Conservation (phyloP, 2,329 filamentous ascomycete species). For the Hymenoscyphus scutula region DNA sequence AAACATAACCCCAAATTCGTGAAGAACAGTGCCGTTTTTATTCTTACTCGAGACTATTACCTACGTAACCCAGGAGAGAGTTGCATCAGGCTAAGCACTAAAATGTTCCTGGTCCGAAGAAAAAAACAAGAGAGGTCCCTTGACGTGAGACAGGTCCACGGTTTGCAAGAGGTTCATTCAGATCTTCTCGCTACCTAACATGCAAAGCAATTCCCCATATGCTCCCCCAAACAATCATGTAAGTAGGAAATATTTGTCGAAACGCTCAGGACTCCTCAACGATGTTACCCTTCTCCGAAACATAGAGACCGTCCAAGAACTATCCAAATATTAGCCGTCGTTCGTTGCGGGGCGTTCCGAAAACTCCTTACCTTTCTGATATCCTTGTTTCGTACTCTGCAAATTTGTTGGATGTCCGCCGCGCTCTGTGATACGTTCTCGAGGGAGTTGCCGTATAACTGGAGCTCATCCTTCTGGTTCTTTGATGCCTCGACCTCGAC, state of each 20-base stretch:
- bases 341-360: background rate
- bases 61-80: background rate
- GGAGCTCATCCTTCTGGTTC: slow-evolving; percentile 96
- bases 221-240: slow-evolving; percentile 31
- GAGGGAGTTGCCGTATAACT: slow-evolving; percentile 89
- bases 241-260: slow-evolving; percentile 27
- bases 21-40: slow-evolving; percentile 3
- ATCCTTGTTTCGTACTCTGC: slow-evolving; percentile 99
- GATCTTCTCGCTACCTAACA: slow-evolving; percentile 36
- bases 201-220: slow-evolving; percentile 34
- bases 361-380: slow-evolving; percentile 80
- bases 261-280: slow-evolving; percentile 53
- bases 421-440: slow-evolving; percentile 97
- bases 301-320: slow-evolving; percentile 99
- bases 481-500: slow-evolving; percentile 88
- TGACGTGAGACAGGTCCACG: slow-evolving; percentile 8
- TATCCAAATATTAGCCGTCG: slow-evolving; percentile 38
- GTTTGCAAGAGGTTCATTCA: slow-evolving; percentile 36
- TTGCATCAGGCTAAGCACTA: slow-evolving; percentile 5
- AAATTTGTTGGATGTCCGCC: slow-evolving; percentile 99
- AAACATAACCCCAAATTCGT: slow-evolving; percentile 1
- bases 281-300: slow-evolving; percentile 98
- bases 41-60: slow-evolving; percentile 4
- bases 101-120: slow-evolving; percentile 5
- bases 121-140: slow-evolving; percentile 3